Percentiles rank a stretch among this genome's conserved stretches.
Conservation (phyloP, 2,329 filamentous ascomycete genomes). For the Coleophoma eucalyptorum region DNA sequence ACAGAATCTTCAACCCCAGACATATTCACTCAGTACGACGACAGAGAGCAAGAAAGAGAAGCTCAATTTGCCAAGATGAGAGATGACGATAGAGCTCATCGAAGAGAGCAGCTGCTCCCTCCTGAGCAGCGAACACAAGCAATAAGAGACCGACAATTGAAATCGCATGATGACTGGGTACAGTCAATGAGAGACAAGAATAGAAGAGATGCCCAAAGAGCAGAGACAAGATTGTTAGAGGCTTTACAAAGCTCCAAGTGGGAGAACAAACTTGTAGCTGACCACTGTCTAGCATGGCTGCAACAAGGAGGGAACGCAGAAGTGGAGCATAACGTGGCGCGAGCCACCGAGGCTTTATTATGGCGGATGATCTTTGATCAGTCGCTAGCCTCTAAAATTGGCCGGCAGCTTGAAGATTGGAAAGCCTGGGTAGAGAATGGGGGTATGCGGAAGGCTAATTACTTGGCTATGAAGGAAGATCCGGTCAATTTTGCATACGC, state of each 20-base stretch:
- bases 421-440: conserved; percentile 51
- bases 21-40: conserved; percentile 44
- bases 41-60: conserved; percentile 33
- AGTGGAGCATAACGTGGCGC: conserved; percentile 28
- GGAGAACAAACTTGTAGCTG: conserved; percentile 42
- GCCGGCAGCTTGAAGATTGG: conserved; percentile 46
- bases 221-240: conserved; percentile 42
- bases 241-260: conserved; percentile 51
- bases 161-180: conserved; percentile 40
- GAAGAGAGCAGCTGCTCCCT: conserved; percentile 40
- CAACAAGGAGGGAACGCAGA: conserved; percentile 25
- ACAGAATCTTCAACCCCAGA: conserved; percentile 48
- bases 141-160: conserved; percentile 33
- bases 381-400: conserved; percentile 36
- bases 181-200: conserved; percentile 41
- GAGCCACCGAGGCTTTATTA: conserved; percentile 41
- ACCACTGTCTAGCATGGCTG: conserved; percentile 42
- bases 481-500: conserved; percentile 42
- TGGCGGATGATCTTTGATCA: conserved; percentile 50
- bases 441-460: conserved; percentile 46
- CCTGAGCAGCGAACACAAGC: conserved; percentile 38
- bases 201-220: conserved; percentile 36
- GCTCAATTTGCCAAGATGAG: conserved; percentile 29
- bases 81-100: conserved; percentile 37
- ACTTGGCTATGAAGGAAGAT: conserved; percentile 32